Evolutionary conservation across 805 yeast genomes (phyloP), one percentile per base, ranked within the genome.

Genomic region (Ogataea chonburiensis): DNA sequence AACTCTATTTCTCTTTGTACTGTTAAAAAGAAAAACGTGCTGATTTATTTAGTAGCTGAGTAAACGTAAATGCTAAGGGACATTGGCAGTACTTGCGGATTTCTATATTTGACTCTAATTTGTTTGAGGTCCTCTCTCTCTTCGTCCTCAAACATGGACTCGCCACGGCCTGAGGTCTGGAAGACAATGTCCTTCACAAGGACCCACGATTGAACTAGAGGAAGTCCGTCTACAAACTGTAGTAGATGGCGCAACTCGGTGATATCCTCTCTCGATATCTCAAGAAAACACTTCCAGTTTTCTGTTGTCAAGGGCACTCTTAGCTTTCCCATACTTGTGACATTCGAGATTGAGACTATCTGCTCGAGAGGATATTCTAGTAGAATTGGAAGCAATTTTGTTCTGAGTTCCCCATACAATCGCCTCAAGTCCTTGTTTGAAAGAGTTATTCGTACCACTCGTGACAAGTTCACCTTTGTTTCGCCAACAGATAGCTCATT

Each of bases 281-380:
- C 40, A 12, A 58, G 30, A 31, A 38, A 46, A 17, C 57, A 52
- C 27, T 43, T 46, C 60, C 61, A 58, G 7, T 42, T 38, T 2
- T 49, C 53, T 8, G 55, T 53, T 15, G 12, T 36, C 25, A 55
- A 33, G 2, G 52, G 56, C 9, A 53, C 30, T 23, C 41, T 38
- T 14, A 51, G 34, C 11, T 45, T 30, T 3, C 34, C 37, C 4
- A 31, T 26, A 17, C 17, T 38, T 3, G 28, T 31, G 12, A 31
- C 26, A 10, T 37, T 36, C 14, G 46, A 24, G 25, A 43, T 40
- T 2, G 47, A 30, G 3, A 22, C 13, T 24, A 58, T 28, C 23
- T 55, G 56, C 2, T 50, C 55, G 19, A 40, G 38, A 2, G 40
- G 37, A 11, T 33, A 34, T 20, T 55, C 58, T 11, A 55, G 36